These are phyloP conservation scores for Pseudoperonospora humuli DNA, from an alignment of 352 stramenopile species.

Conservation along the genomic window DNA sequence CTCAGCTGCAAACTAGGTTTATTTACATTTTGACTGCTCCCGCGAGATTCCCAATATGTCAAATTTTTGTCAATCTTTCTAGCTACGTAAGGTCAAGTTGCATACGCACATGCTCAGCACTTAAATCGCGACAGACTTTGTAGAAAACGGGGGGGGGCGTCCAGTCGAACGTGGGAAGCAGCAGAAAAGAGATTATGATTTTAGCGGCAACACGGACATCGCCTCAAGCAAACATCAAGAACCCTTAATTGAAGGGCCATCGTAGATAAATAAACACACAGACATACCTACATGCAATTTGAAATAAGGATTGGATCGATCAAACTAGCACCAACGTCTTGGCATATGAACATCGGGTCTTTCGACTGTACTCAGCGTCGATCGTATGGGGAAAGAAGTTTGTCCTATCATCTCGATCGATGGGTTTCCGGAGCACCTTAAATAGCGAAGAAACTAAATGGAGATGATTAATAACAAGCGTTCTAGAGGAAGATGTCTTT, in stretches of 20 bases:
- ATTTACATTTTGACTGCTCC: too few relatives aligned
- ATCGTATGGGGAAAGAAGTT: conserved; percentile 80
- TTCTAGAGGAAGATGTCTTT: too few relatives aligned
- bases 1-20: too few relatives aligned
- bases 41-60: conserved; percentile 80
- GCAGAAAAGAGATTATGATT: conserved; percentile 81
- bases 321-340: conserved; percentile 62
- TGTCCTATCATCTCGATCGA: conserved; percentile 71
- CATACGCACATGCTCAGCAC: conserved; percentile 35
- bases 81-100: neutral
- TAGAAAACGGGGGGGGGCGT: conserved; percentile 53
- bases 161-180: conserved; percentile 85
- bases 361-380: conserved; percentile 64
- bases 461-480: too few relatives aligned
- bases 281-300: neutral
- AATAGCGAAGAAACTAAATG: neutral
- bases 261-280: conserved; percentile 16
- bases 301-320: conserved; percentile 25
- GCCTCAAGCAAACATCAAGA: conserved; percentile 50
- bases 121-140: conserved; percentile 82
- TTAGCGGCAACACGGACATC: conserved; percentile 38
- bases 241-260: too few relatives aligned
- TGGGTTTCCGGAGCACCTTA: neutral
- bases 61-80: conserved; percentile 69
- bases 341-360: conserved; percentile 61